Conservation (phyloP, 2,329 filamentous ascomycete genomes). For the Hypoxylon sp. region DNA sequence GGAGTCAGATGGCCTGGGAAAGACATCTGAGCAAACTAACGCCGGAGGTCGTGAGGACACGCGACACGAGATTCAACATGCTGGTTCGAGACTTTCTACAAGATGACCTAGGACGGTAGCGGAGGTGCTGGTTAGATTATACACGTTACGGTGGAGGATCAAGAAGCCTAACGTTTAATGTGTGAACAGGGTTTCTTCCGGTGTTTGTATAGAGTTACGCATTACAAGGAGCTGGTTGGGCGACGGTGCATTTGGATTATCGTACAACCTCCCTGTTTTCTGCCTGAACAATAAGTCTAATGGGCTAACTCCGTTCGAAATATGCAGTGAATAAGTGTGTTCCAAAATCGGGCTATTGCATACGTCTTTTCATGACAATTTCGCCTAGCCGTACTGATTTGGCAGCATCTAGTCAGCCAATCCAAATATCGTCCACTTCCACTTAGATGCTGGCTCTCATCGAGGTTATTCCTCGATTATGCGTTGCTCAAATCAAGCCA, state of each 20-base stretch:
- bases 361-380: neutral
- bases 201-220: slow-evolving; percentile 21
- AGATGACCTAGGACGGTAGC: slow-evolving; percentile 44
- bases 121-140: neutral
- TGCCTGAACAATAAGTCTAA: neutral
- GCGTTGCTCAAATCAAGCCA: too few species aligned
- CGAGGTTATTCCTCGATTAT: too few species aligned
- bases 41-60: slow-evolving; percentile 50
- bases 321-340: neutral
- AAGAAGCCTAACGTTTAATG: slow-evolving; percentile 21
- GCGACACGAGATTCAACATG: slow-evolving; percentile 57
- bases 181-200: slow-evolving; percentile 6
- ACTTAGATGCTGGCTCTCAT: too few species aligned
- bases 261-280: neutral
- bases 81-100: slow-evolving; percentile 52
- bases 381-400: too few species aligned
- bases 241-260: slow-evolving; percentile 15
- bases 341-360: neutral
- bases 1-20: slow-evolving; percentile 57
- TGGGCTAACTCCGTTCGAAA: neutral
- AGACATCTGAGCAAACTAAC: slow-evolving; percentile 53
- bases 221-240: slow-evolving; percentile 10
- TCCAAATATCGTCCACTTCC: too few species aligned
- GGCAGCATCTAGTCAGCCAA: too few species aligned
- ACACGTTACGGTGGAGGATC: neutral